Conservation (phyloP, 2,329 filamentous ascomycete genomes). For the Colletotrichum navitas region DNA sequence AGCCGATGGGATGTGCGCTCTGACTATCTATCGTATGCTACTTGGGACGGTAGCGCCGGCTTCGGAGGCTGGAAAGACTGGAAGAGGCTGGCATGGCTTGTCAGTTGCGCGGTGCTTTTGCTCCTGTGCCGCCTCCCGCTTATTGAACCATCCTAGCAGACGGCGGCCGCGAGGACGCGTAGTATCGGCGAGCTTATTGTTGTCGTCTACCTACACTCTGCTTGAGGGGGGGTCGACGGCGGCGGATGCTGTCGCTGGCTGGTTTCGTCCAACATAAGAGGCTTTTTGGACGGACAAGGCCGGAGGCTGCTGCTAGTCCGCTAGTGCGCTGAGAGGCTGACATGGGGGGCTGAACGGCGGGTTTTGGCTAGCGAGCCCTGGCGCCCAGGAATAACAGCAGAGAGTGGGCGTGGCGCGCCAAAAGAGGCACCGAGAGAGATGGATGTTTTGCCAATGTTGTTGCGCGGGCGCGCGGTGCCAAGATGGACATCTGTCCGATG, state of each 20-base stretch:
- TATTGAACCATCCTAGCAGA: slow-evolving; percentile 10
- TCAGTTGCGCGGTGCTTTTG: background rate
- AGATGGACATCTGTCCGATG: slow-evolving; percentile 11
- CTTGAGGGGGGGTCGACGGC: background rate
- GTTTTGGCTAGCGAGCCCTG: background rate
- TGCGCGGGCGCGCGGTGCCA: background rate
- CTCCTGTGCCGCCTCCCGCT: background rate
- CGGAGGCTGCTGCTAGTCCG: background rate
- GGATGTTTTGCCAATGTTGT: background rate
- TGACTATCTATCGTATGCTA: slow-evolving; percentile 15
- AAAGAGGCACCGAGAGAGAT: background rate
- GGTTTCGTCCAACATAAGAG: slow-evolving; percentile 27
- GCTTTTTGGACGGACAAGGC: background rate
- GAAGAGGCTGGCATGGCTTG: slow-evolving; percentile 9
- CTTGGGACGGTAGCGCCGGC: slow-evolving; percentile 12
- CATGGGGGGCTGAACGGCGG: slow-evolving; percentile 9
- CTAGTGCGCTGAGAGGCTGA: slow-evolving; percentile 7
- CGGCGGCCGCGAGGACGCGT: slow-evolving; percentile 13
- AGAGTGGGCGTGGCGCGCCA: background rate
- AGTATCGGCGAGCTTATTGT: background rate
- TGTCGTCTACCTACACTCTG: background rate
- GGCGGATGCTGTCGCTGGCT: slow-evolving; percentile 24
- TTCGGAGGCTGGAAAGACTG: slow-evolving; percentile 27
- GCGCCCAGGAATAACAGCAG: slow-evolving; percentile 7
- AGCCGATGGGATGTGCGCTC: background rate